These are phyloP conservation scores for Ceratocystis lukuohia DNA, from an alignment of 2,329 filamentous ascomycete genomes.

Conservation along the genomic window DNA sequence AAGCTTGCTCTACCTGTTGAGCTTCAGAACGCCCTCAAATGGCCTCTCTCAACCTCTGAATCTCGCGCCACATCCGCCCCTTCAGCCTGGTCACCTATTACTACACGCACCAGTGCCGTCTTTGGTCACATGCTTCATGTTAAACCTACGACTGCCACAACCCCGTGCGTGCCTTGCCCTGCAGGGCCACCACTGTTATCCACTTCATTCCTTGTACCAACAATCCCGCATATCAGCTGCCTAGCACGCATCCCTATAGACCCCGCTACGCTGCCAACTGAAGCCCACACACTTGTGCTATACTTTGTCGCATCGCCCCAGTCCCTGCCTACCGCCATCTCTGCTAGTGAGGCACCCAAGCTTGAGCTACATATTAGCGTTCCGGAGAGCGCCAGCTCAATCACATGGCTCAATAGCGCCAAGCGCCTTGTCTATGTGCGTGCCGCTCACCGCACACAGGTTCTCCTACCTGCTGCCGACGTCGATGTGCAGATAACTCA, in stretches of 20 bases:
- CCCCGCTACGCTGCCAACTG: background rate
- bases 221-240: slow-evolving; percentile 35
- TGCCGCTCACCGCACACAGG: slow-evolving; percentile 28
- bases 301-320: slow-evolving; percentile 16
- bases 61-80: background rate
- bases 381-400: slow-evolving; percentile 15
- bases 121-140: slow-evolving; percentile 41
- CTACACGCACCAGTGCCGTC: slow-evolving; percentile 28
- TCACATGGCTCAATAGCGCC: slow-evolving; percentile 23
- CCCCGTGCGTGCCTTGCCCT: background rate
- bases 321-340: slow-evolving; percentile 14
- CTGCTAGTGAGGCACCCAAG: slow-evolving; percentile 13
- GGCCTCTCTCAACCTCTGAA: slow-evolving; percentile 6
- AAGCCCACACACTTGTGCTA: slow-evolving; percentile 10
- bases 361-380: slow-evolving; percentile 21
- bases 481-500: slow-evolving; percentile 34
- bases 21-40: slow-evolving; percentile 14
- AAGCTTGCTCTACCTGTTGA: background rate
- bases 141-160: slow-evolving; percentile 18
- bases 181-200: background rate
- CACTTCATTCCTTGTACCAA: slow-evolving; percentile 30
- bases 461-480: slow-evolving; percentile 29
- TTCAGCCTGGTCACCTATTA: slow-evolving; percentile 15
- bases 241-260: slow-evolving; percentile 30
- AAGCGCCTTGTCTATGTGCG: slow-evolving; percentile 30